Conservation (phyloP, 2,329 filamentous ascomycete genomes). For the Ceratocystis destructans region DNA sequence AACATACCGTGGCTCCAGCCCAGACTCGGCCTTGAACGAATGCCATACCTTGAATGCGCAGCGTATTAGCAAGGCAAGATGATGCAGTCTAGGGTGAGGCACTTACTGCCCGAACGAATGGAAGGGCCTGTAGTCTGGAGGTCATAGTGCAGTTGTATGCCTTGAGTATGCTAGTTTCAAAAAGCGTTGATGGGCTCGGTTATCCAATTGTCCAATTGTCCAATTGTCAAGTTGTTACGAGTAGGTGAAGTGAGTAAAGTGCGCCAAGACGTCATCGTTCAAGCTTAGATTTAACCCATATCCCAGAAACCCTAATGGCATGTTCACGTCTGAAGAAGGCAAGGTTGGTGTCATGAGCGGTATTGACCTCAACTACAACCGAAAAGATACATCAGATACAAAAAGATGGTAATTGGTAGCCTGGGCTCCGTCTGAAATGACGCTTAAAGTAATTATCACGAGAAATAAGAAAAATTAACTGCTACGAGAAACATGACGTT, state of each 20-base stretch:
- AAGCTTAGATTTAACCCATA: neutral
- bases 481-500: neutral
- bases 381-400: no score
- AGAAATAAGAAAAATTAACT: neutral
- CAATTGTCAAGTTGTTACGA: neutral
- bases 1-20: constrained; percentile 69
- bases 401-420: no score
- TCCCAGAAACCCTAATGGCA: neutral
- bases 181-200: neutral
- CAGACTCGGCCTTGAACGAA: constrained; percentile 74
- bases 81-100: neutral
- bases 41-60: constrained; percentile 53
- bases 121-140: constrained; percentile 4
- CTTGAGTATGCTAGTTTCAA: neutral
- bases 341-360: no score
- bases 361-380: no score
- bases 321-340: no score
- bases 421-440: no score
- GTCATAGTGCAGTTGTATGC: neutral
- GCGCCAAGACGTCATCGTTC: neutral
- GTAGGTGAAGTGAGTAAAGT: neutral
- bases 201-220: neutral
- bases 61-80: neutral
- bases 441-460: no score
- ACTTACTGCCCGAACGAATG: constrained; percentile 17